These are phyloP conservation scores for Pythium dissotocum DNA, from an alignment of 352 stramenopile species.

Conservation along the genomic window DNA sequence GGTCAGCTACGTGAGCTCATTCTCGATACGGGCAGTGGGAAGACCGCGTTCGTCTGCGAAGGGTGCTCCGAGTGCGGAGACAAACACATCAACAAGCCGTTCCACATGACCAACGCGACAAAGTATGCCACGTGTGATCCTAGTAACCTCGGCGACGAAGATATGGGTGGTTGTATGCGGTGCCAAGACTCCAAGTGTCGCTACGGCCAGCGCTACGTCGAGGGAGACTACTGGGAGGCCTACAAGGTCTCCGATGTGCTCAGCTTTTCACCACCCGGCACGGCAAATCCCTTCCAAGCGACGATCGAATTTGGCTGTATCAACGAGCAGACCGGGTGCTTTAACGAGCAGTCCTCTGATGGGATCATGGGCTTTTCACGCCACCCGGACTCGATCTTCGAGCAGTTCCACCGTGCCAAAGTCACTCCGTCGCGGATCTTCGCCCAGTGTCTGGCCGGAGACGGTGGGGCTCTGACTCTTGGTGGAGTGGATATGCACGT, in stretches of 20 bases:
- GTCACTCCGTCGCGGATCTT: conserved; percentile 90
- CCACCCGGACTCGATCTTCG: conserved; percentile 87
- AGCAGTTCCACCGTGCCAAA: conserved; percentile 87
- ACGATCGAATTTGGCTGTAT: conserved; percentile 95
- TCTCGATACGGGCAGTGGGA: conserved; percentile 95
- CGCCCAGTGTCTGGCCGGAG: conserved; percentile 90
- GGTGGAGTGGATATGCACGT: conserved; percentile 82
- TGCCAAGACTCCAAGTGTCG: conserved; percentile 69
- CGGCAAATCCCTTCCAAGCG: conserved; percentile 27
- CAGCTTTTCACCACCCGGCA: conserved; percentile 34
- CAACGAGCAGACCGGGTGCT: conserved; percentile 88
- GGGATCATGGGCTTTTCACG: conserved; percentile 97
- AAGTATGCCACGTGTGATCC: conserved; percentile 50
- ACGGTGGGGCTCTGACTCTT: conserved; percentile 91
- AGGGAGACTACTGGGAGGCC: conserved; percentile 92
- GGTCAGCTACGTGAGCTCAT: conserved; percentile 87
- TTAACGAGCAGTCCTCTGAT: conserved; percentile 91
- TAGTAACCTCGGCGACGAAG: conserved; percentile 32
- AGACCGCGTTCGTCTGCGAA: conserved; percentile 95
- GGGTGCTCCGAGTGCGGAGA: conserved; percentile 88
- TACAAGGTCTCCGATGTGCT: conserved; percentile 87
- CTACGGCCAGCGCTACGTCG: conserved; percentile 93
- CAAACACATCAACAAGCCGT: conserved; percentile 83
- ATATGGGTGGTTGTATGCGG: conserved; percentile 29
- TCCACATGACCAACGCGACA: conserved; percentile 47